Percentiles rank a stretch among this genome's conserved stretches.
Evolutionary conservation across 768 basidiomycete species (phyloP).

Genomic region (Trametes cubensis): DNA sequence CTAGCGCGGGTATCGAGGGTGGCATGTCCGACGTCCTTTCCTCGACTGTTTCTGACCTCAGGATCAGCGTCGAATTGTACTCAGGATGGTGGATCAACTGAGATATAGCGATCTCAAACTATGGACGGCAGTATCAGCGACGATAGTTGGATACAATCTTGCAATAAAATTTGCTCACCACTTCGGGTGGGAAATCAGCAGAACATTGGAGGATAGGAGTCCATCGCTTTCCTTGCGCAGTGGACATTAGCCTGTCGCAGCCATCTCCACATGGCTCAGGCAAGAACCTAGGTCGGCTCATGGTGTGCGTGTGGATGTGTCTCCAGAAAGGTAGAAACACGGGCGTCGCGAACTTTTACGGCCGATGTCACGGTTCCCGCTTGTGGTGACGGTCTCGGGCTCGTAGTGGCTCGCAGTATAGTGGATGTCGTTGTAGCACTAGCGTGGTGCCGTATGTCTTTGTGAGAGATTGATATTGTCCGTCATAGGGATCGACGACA

Average conservation of each 20-base stretch:
- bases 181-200: conserved; percentile 36
- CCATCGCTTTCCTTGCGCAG: conserved; percentile 24
- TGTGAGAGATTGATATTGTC: too few relatives aligned
- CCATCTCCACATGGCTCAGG: conserved; percentile 4
- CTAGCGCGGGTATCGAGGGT: conserved; percentile 40
- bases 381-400: too few relatives aligned
- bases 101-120: conserved; percentile 76
- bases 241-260: background rate
- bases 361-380: too few relatives aligned
- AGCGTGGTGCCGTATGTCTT: too few relatives aligned
- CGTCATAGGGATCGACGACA: too few relatives aligned
- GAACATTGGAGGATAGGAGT: conserved; percentile 34
- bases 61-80: conserved; percentile 88
- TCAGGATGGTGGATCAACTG: conserved; percentile 88
- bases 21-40: conserved; percentile 27
- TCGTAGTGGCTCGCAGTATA: too few relatives aligned
- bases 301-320: background rate
- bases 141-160: background rate
- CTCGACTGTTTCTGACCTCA: conserved; percentile 72
- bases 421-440: too few relatives aligned
- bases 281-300: conserved; percentile 17
- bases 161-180: conserved; percentile 36
- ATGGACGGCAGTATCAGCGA: background rate
- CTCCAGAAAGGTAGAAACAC: background rate
- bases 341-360: too few relatives aligned